A percentile compares a stretch with the other conserved stretches of the same genome.
Conservation (phyloP, 2,329 filamentous ascomycete genomes). For the Didymella lethalis region DNA sequence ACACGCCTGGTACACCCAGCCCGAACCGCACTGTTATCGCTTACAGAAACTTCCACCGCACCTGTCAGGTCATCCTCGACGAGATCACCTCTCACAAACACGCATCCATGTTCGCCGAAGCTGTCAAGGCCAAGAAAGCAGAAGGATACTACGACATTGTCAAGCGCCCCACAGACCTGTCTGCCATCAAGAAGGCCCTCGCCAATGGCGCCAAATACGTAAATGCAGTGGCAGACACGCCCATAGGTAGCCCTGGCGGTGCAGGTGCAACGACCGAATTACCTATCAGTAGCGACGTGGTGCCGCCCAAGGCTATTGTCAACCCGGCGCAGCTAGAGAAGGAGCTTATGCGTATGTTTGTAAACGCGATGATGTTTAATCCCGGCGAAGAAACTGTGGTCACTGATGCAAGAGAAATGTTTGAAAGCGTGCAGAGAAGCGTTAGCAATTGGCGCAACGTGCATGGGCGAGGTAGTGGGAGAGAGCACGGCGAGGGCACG, state of each 20-base stretch:
- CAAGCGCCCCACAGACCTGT: conserved; percentile 60
- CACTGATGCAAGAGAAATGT: conserved; percentile 88
- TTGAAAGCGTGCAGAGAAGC: conserved; percentile 81
- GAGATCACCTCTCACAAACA: conserved; percentile 62
- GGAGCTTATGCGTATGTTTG: conserved; percentile 95
- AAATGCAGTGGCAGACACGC: conserved; percentile 59
- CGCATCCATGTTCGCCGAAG: conserved; percentile 59
- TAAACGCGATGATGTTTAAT: conserved; percentile 99
- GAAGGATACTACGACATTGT: conserved; percentile 62
- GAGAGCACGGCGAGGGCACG: conserved; percentile 43
- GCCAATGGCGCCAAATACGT: conserved; percentile 67
- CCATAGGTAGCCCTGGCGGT: conserved; percentile 68
- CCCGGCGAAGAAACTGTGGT: conserved; percentile 89
- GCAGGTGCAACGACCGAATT: conserved; percentile 56
- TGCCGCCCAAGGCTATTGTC: conserved; percentile 88
- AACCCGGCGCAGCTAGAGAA: conserved; percentile 93
- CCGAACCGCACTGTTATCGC: conserved; percentile 51
- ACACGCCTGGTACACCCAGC: conserved; percentile 38
- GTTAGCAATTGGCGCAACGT: conserved; percentile 78
- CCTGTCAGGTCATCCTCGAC: conserved; percentile 59
- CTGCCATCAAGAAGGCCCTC: conserved; percentile 60
- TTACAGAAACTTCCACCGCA: conserved; percentile 59
- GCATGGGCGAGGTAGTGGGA: conserved; percentile 55
- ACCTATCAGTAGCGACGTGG: conserved; percentile 75
- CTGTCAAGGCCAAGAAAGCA: conserved; percentile 60